Evolutionary conservation across 169 alveolate genomes (phyloP).

Genomic region (Plasmodium vinckei): DNA sequence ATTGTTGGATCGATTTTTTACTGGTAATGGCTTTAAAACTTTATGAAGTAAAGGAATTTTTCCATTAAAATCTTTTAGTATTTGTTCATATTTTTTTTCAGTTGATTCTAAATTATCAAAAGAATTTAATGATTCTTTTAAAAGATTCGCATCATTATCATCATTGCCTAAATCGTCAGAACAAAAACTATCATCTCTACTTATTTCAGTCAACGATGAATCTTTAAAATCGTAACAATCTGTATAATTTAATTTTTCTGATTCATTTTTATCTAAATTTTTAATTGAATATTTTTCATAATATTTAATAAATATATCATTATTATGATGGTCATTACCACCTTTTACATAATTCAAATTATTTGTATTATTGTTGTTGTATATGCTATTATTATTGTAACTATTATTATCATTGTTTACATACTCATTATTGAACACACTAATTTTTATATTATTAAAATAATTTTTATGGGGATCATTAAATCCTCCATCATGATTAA

Average conservation of each 20-base stretch:
- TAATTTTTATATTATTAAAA: constrained; percentile 33
- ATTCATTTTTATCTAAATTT: constrained; percentile 44
- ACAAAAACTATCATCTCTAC: constrained; percentile 49
- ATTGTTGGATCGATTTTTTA: constrained; percentile 69
- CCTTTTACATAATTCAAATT: constrained; percentile 30
- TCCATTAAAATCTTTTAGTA: constrained; percentile 73
- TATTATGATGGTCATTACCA: constrained; percentile 26
- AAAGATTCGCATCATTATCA: constrained; percentile 26
- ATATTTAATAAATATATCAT: constrained; percentile 66
- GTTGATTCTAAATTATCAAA: constrained; percentile 77
- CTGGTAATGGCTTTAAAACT: constrained; percentile 69
- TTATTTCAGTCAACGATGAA: constrained; percentile 45
- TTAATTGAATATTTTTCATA: constrained; percentile 62
- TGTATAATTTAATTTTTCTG: constrained; percentile 71
- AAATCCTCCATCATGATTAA: constrained; percentile 39
- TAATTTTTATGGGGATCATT: constrained; percentile 12
- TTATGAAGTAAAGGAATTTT: constrained; percentile 77
- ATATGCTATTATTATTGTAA: constrained; percentile 2
- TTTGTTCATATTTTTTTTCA: constrained; percentile 75
- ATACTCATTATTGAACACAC: constrained; percentile 20
- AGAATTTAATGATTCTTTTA: constrained; percentile 54
- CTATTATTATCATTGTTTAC: constrained; percentile 17
- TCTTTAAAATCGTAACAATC: constrained; percentile 76
- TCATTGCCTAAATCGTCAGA: constrained; percentile 57
- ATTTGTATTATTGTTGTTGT: constrained; percentile 27